Evolutionary conservation across 768 basidiomycete genomes (phyloP).

Genomic region (Boletus pseudo-olivaceus): DNA sequence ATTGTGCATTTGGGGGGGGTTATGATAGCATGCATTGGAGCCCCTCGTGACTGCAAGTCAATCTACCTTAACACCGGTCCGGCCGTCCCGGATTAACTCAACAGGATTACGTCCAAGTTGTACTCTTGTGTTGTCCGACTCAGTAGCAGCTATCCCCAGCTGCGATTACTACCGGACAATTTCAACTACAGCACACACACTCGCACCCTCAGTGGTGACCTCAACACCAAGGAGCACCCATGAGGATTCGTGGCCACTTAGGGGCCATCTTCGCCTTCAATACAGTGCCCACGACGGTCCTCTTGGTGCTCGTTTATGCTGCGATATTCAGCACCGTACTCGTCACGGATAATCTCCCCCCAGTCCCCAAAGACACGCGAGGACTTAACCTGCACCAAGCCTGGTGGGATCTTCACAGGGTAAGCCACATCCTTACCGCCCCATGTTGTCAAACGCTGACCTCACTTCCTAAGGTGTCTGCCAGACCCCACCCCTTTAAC

Average conservation of each 20-base stretch:
- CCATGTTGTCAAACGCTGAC: not conserved
- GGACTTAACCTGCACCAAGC: conserved; percentile 52
- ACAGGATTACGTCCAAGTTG: not conserved
- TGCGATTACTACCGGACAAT: not conserved
- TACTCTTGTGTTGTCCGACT: too few species aligned
- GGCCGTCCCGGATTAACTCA: too few species aligned
- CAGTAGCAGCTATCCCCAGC: not conserved
- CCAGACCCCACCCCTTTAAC: conserved; percentile 72
- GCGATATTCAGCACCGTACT: conserved; percentile 45
- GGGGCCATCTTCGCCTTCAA: conserved; percentile 35
- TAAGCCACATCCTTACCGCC: conserved; percentile 23
- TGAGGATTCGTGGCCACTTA: conserved; percentile 27
- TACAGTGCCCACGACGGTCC: conserved; percentile 41
- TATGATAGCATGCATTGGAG: too few species aligned
- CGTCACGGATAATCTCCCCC: conserved; percentile 46
- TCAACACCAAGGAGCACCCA: not conserved
- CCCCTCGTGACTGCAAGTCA: too few species aligned
- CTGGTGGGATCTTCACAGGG: conserved; percentile 55
- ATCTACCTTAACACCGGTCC: too few species aligned
- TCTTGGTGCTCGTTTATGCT: conserved; percentile 47
- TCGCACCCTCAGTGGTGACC: not conserved
- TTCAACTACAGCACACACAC: not conserved
- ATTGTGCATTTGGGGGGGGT: too few species aligned
- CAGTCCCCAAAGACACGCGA: conserved; percentile 41
- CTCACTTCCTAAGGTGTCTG: conserved; percentile 46